These are phyloP conservation scores for Odontarrhena argentea DNA, from an alignment of 345 rosid species.

Conservation along the genomic window DNA sequence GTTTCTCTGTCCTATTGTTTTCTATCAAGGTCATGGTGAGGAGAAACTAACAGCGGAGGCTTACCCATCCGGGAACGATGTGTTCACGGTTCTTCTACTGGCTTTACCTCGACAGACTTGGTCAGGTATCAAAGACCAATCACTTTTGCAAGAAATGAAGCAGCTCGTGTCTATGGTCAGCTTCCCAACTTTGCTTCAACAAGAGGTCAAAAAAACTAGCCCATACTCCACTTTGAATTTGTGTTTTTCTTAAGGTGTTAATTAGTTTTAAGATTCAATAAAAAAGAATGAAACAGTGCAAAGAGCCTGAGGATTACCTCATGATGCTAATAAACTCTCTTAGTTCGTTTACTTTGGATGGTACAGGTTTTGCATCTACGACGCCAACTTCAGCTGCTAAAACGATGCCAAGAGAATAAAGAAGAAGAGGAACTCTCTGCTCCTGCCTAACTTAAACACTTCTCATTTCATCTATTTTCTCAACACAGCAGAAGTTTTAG, in stretches of 20 bases:
- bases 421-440: conserved; percentile 70
- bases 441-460: conserved; percentile 38
- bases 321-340: background rate
- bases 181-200: conserved; percentile 79
- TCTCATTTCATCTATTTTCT: conserved; percentile 4
- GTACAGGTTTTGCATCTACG: conserved; percentile 71
- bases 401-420: conserved; percentile 71
- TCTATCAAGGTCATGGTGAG: conserved; percentile 50
- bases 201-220: conserved; percentile 59
- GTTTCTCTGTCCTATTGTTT: conserved; percentile 28
- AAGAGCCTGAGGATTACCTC: background rate
- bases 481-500: conserved; percentile 9
- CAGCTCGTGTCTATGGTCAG: conserved; percentile 54
- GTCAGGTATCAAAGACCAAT: conserved; percentile 64
- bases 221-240: background rate
- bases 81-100: conserved; percentile 73
- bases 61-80: conserved; percentile 64
- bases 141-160: conserved; percentile 55
- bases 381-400: conserved; percentile 65
- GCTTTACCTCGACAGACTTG: conserved; percentile 86
- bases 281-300: background rate
- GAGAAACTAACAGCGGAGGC: conserved; percentile 50
- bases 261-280: background rate
- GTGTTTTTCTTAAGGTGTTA: background rate
- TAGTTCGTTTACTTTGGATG: background rate